Evolutionary conservation across 139 green algal species (phyloP).

Genomic region (Volvox reticuliferus): DNA sequence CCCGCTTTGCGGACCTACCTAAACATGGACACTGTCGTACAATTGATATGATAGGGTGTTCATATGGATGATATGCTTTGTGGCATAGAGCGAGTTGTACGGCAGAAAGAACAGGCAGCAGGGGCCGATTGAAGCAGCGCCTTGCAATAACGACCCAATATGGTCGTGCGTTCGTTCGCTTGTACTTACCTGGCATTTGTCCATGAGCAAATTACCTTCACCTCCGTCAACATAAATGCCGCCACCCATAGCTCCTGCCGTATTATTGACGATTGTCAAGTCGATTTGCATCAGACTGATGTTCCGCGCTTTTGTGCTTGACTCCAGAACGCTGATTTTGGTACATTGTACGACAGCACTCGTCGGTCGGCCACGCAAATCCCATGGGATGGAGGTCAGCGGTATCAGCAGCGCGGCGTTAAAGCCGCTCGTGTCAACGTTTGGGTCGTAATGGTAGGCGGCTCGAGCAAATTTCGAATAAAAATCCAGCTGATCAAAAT

Average conservation of each 20-base stretch:
- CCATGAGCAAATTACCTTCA: neutral
- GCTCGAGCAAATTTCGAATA: neutral
- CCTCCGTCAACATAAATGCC: neutral
- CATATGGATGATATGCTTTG: no score
- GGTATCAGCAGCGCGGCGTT: conserved; percentile 14
- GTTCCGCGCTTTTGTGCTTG: neutral
- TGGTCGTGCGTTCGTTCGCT: no score
- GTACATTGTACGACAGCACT: neutral
- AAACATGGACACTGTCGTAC: no score
- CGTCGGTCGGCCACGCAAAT: neutral
- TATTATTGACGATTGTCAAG: neutral
- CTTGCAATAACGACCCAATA: no score
- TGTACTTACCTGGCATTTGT: neutral
- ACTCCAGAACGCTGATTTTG: neutral
- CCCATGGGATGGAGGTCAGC: neutral
- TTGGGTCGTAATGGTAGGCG: neutral
- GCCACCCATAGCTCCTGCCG: neutral
- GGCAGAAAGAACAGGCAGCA: no score
- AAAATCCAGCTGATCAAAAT: neutral
- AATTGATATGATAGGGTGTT: no score
- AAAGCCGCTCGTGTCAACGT: neutral
- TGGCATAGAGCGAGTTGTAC: no score
- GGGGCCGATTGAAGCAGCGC: no score
- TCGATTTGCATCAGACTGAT: neutral
- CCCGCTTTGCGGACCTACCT: no score